Evolutionary conservation across 1,284 basidiomycete species (phyloP).

Genomic region (Heterobasidion parviporum): DNA sequence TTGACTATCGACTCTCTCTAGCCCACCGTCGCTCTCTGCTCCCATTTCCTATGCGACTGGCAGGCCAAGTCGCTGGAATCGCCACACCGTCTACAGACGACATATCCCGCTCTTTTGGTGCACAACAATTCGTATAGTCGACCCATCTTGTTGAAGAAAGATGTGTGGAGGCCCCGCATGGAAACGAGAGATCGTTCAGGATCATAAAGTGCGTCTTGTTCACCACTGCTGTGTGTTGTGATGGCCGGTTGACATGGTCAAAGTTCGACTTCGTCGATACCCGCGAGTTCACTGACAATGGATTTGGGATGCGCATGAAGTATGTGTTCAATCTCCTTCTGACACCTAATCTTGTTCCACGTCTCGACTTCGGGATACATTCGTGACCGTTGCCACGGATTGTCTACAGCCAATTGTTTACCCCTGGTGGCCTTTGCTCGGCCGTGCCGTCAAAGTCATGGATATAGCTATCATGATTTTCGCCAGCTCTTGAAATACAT

Average conservation of each 20-base stretch:
- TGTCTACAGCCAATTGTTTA: background rate
- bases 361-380: background rate
- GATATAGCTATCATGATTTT: too few species aligned
- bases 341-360: background rate
- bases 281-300: constrained; percentile 84
- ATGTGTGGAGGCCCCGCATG: constrained; percentile 79
- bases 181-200: constrained; percentile 96
- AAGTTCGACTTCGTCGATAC: constrained; percentile 98
- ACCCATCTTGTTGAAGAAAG: constrained; percentile 14
- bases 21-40: constrained; percentile 6
- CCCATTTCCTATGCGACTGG: constrained; percentile 46
- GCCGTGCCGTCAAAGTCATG: too few species aligned
- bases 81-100: constrained; percentile 20
- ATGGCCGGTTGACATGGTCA: constrained; percentile 1
- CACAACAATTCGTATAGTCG: constrained; percentile 12
- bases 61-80: constrained; percentile 41
- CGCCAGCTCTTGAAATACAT: too few species aligned
- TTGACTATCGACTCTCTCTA: background rate
- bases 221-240: background rate
- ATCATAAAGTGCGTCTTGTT: constrained; percentile 75
- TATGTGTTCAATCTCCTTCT: constrained; percentile 29
- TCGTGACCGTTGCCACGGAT: background rate
- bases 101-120: constrained; percentile 20
- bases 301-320: constrained; percentile 82
- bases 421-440: too few species aligned